These are phyloP conservation scores for Loxodes magnus DNA, from an alignment of 73 alveolate species.

Conservation along the genomic window DNA sequence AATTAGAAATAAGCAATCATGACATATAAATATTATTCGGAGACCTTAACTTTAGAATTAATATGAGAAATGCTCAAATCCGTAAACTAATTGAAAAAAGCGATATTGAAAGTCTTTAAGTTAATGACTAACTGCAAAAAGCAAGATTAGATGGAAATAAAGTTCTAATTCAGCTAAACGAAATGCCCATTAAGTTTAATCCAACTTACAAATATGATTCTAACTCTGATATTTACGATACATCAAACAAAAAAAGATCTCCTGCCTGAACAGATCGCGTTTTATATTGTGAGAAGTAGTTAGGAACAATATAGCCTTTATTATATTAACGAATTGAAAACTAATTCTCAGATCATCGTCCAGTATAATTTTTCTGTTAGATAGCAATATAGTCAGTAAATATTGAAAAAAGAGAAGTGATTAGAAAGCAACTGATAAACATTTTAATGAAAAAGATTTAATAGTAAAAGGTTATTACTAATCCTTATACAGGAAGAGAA, in stretches of 20 bases:
- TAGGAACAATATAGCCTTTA: too few relatives aligned
- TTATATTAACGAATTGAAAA: slow-evolving; percentile 7
- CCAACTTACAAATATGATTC: slow-evolving; percentile 89
- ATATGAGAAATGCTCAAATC: slow-evolving; percentile 12
- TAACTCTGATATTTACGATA: slow-evolving; percentile 58
- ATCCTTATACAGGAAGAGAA: too few relatives aligned
- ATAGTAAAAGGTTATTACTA: too few relatives aligned
- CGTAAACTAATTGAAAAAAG: slow-evolving; percentile 4
- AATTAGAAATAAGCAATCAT: too few relatives aligned
- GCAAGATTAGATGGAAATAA: slow-evolving; percentile 10
- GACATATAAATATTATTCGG: slow-evolving; percentile 60
- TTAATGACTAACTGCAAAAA: slow-evolving; percentile 20
- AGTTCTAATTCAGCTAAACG: slow-evolving; percentile 18
- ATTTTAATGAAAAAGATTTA: too few relatives aligned
- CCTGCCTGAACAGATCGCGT: slow-evolving; percentile 97
- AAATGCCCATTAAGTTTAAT: slow-evolving; percentile 64
- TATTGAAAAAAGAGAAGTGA: too few relatives aligned
- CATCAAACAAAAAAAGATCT: slow-evolving; percentile 61
- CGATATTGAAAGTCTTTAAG: slow-evolving; percentile 4
- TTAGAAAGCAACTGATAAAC: too few relatives aligned
- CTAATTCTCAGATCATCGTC: slow-evolving; percentile 37
- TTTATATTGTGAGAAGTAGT: too few relatives aligned
- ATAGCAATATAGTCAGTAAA: too few relatives aligned
- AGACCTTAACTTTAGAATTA: slow-evolving; percentile 68
- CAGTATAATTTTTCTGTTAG: too few relatives aligned